Evolutionary conservation across 192 early-diverging fungal species (phyloP).

Genomic region (Linnemannia zychae): DNA sequence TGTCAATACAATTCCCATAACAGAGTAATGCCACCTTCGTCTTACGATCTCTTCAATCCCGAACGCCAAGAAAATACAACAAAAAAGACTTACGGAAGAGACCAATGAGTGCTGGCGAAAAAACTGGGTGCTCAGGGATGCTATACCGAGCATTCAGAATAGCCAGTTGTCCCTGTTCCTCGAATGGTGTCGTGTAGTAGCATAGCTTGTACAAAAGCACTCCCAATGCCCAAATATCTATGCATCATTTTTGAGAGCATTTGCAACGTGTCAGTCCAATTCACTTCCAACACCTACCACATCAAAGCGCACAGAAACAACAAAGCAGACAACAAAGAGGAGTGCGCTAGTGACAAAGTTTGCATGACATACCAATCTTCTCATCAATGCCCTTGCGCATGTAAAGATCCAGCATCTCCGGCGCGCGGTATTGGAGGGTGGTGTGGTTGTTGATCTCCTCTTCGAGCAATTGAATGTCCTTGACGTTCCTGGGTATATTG

Average conservation of each 20-base stretch:
- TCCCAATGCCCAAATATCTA: slow-evolving; percentile 87
- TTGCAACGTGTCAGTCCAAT: not conserved
- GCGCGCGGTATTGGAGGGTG: slow-evolving; percentile 95
- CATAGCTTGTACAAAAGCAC: slow-evolving; percentile 96
- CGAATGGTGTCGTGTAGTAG: slow-evolving; percentile 96
- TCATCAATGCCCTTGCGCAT: slow-evolving; percentile 85
- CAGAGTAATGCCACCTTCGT: not conserved
- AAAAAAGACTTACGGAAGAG: slow-evolving; percentile 66
- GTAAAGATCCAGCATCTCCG: slow-evolving; percentile 96
- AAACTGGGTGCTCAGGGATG: slow-evolving; percentile 81
- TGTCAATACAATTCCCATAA: not conserved
- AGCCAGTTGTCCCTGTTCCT: slow-evolving; percentile 87
- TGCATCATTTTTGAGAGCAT: not conserved
- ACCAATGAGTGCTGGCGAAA: slow-evolving; percentile 66
- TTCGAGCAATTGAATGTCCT: slow-evolving; percentile 82
- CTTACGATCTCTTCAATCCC: not conserved
- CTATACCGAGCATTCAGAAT: slow-evolving; percentile 90
- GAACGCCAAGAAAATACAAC: not conserved
- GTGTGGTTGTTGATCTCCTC: slow-evolving; percentile 93
- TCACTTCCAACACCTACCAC: not conserved
- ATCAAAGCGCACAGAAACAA: not conserved
- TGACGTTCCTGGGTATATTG: slow-evolving; percentile 69
- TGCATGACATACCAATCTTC: slow-evolving; percentile 70
- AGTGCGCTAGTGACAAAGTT: not conserved
- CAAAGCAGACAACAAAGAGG: not conserved